These are phyloP conservation scores for Picochlorum sp. DNA, from an alignment of 139 green algal species.

Conservation along the genomic window DNA sequence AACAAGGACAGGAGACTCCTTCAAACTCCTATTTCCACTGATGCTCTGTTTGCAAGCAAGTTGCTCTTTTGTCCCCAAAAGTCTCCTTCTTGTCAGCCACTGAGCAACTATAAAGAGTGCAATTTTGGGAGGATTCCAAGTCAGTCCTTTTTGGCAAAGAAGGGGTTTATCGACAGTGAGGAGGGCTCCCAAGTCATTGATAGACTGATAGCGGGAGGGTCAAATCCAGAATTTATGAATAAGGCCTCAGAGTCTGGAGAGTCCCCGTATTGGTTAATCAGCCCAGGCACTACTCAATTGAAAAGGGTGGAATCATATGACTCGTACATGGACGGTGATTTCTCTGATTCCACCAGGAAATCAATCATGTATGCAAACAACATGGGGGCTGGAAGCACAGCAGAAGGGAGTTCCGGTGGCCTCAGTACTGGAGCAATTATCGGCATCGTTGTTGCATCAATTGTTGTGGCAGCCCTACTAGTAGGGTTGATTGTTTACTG, in stretches of 20 bases:
- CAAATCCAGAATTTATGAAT: conserved; percentile 13
- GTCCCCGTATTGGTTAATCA: conserved; percentile 9
- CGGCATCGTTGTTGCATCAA: background rate
- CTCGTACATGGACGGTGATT: background rate
- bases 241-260: background rate
- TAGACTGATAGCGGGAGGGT: background rate
- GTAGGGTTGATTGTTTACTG: background rate
- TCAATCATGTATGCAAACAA: conserved; percentile 2
- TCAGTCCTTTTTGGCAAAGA: conserved; percentile 3
- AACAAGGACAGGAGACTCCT: background rate
- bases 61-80: background rate
- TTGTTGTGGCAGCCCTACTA: conserved; percentile 13
- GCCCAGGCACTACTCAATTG: background rate
- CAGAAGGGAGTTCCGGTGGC: background rate
- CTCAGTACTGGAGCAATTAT: conserved; percentile 7
- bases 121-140: conserved; percentile 7
- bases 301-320: background rate
- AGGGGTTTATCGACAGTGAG: background rate
- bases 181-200: background rate
- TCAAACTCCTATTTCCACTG: background rate
- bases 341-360: background rate
- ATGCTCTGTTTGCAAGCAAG: background rate
- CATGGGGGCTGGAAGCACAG: background rate
- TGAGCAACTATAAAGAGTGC: background rate
- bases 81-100: background rate